Evolutionary conservation across 345 rosid species (phyloP).

Genomic region (Carallia brachiata): DNA sequence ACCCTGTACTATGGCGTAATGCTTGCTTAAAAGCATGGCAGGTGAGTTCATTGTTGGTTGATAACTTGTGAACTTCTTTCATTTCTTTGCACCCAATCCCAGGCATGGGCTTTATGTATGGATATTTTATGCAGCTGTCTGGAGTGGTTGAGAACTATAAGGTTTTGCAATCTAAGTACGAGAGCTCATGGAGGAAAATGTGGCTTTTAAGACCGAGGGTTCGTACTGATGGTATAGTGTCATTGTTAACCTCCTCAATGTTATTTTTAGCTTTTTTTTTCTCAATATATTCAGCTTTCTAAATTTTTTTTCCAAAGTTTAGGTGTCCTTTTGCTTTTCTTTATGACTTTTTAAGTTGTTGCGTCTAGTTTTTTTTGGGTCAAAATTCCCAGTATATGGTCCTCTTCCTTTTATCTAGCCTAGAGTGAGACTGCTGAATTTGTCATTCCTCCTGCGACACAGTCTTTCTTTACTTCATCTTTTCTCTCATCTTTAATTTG

Average conservation of each 20-base stretch:
- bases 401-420: too few species aligned
- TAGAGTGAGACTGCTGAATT: too few species aligned
- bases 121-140: slow-evolving; percentile 38
- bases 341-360: too few species aligned
- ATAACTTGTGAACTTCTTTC: background rate
- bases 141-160: slow-evolving; percentile 84
- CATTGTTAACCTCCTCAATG: background rate
- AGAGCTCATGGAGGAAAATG: slow-evolving; percentile 98
- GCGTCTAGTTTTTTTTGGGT: too few species aligned
- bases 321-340: too few species aligned
- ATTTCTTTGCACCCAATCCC: slow-evolving; percentile 5
- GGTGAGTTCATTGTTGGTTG: slow-evolving; percentile 31
- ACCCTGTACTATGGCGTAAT: slow-evolving; percentile 87
- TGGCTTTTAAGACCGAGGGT: slow-evolving; percentile 91
- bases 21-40: slow-evolving; percentile 97
- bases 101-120: slow-evolving; percentile 6
- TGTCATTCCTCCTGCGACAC: too few species aligned
- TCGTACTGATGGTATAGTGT: slow-evolving; percentile 78
- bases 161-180: slow-evolving; percentile 70
- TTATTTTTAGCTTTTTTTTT: slow-evolving; percentile 1
- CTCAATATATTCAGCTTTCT: background rate
- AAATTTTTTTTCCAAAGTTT: background rate
- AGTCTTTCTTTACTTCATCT: too few species aligned
- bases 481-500: too few species aligned
- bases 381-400: too few species aligned